Evolutionary conservation across 179 eudicot genomes (phyloP), one percentile per base, ranked within the genome.

Genomic region (Vitellaria paradoxa): DNA sequence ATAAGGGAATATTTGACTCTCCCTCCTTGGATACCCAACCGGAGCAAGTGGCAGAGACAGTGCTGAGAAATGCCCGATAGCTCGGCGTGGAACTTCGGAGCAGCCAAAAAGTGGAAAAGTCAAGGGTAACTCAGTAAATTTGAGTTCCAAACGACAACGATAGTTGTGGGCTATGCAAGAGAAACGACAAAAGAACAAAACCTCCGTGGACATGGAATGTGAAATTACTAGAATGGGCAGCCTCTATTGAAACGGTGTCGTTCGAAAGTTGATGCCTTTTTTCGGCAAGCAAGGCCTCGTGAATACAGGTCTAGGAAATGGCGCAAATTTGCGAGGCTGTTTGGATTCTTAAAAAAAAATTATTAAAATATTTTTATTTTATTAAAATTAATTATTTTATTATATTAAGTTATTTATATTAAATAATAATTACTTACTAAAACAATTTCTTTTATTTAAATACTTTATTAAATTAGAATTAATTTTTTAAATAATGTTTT

Each of bases 21-120:
- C 24, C 14, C 42, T 42, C 73, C 62, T 76, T 18, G 72, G 78
- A 76, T 76, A 65, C 78, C 9, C 60, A 40, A 56, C 73, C 65
- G 73, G 56, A 49, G 71, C 12, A 3, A 2, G 57, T 23, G 75
- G 1, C 65, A 3, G 59, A 14, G 17, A 74, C 1, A 7, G 26
- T 6, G 9, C 3, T 40, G 6, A 11, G 15, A 70, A 15, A 49
- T 69, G 10, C 20, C 73, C 3, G 59, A 30, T 30, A 0, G 37
- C 37, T 1, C 2, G 37, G 37, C 37, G 37, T 30, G n/a, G n/a
- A 30, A 30, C 37, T 30, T 30, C 37, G 37, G 37, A 30, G 1
- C 18, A 64, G 68, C 13, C 14, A 42, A 64, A 10, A 64, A 37
- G 7, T 15, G 18, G 45, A 59, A 12, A 42, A 17, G 53, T 40